Conservation (phyloP, 768 basidiomycete species). For the Plicaturopsis crispa region DNA sequence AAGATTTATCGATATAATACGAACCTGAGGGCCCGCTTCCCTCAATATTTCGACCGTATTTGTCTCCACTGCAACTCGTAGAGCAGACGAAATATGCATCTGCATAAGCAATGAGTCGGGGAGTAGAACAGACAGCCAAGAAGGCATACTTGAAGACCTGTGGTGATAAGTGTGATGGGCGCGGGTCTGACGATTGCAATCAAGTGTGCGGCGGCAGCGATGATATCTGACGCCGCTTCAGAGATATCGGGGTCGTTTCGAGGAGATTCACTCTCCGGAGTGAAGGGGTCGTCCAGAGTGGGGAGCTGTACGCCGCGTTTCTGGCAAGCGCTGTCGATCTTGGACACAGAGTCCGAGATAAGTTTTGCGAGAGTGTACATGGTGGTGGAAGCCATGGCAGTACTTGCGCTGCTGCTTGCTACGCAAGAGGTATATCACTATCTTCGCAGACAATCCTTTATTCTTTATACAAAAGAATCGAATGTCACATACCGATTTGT, state of each 20-base stretch:
- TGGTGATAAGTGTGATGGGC: background rate
- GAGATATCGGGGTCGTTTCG: slow-evolving; percentile 19
- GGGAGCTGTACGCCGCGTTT: slow-evolving; percentile 15
- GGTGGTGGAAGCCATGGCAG: background rate
- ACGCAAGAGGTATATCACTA: too few species aligned
- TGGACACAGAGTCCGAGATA: slow-evolving; percentile 9
- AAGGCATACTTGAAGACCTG: background rate
- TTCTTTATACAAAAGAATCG: too few species aligned
- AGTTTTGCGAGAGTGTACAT: background rate
- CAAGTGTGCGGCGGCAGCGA: slow-evolving; percentile 24
- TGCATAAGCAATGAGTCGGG: slow-evolving; percentile 4
- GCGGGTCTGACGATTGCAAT: background rate
- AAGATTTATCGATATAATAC: background rate
- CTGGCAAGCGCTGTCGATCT: slow-evolving; percentile 16
- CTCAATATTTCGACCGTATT: slow-evolving; percentile 21
- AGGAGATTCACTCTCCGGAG: slow-evolving; percentile 20
- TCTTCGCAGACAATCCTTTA: too few species aligned
- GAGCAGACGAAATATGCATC: slow-evolving; percentile 12
- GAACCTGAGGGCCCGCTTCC: slow-evolving; percentile 20
- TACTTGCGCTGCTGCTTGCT: too few species aligned
- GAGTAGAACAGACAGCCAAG: background rate
- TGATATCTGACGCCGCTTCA: slow-evolving; percentile 20
- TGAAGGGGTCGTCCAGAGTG: slow-evolving; percentile 18
- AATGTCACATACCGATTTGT: too few species aligned
- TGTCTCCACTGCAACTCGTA: slow-evolving; percentile 16